Percentiles rank a stretch among this genome's conserved stretches.
Conservation (phyloP, 345 rosid species). For the rapeseed (Brassica napus) region DNA sequence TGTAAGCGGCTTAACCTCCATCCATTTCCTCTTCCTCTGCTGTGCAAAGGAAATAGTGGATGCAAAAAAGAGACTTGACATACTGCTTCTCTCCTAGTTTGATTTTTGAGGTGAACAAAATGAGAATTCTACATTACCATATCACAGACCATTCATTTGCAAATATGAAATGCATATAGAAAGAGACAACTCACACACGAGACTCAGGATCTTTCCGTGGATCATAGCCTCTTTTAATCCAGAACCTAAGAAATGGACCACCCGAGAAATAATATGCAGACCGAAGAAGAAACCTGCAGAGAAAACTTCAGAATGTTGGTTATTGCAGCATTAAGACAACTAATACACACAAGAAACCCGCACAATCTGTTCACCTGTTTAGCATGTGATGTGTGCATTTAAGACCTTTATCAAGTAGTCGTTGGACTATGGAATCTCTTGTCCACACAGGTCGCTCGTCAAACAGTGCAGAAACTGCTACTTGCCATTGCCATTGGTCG, state of each 20-base stretch:
- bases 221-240: constrained; percentile 98
- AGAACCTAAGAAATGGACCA: constrained; percentile 90
- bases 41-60: too few relatives aligned
- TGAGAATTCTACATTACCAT: constrained; percentile 7
- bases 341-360: background rate
- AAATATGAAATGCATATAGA: too few relatives aligned
- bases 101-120: background rate
- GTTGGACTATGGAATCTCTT: constrained; percentile 59
- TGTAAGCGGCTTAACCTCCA: too few relatives aligned
- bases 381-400: constrained; percentile 42
- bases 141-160: too few relatives aligned
- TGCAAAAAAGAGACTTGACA: background rate
- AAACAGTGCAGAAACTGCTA: constrained; percentile 74
- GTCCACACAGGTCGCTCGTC: constrained; percentile 92
- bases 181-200: constrained; percentile 46
- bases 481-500: constrained; percentile 58
- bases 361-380: constrained; percentile 54
- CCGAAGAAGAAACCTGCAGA: constrained; percentile 71
- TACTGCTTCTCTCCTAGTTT: background rate
- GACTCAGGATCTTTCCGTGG: constrained; percentile 95
- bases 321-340: background rate
- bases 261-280: constrained; percentile 88
- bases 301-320: background rate
- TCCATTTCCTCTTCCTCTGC: too few relatives aligned
- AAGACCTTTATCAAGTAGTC: too few relatives aligned